These are phyloP conservation scores for Phialemoniopsis sp. DNA, from an alignment of 2,329 filamentous ascomycete species.

Conservation along the genomic window DNA sequence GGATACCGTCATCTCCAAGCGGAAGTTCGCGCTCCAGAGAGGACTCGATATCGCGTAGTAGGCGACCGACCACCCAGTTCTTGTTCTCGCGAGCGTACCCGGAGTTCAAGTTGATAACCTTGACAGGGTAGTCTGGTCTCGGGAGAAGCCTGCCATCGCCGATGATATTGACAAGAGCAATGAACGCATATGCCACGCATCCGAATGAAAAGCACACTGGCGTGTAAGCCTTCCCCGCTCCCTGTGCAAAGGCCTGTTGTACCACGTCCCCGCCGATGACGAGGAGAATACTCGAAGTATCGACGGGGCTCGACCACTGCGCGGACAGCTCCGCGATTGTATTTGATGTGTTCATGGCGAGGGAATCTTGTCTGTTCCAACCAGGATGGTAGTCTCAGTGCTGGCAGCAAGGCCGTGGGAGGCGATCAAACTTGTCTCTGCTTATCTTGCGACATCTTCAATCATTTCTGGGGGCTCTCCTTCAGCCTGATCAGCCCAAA, in stretches of 20 bases:
- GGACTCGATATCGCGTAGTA: slow-evolving; percentile 7
- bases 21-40: not conserved
- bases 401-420: no score
- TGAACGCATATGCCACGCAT: slow-evolving; percentile 15
- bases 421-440: no score
- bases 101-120: slow-evolving; percentile 14
- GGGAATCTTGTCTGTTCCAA: no score
- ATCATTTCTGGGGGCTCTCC: no score
- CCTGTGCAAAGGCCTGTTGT: slow-evolving; percentile 11
- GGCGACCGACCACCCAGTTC: slow-evolving; percentile 9
- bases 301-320: slow-evolving; percentile 1
- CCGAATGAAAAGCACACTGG: slow-evolving; percentile 18
- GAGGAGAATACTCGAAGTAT: slow-evolving; percentile 10
- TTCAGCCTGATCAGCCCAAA: no score
- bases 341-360: no score
- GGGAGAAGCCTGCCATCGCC: slow-evolving; percentile 13
- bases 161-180: slow-evolving; percentile 7
- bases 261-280: slow-evolving; percentile 15
- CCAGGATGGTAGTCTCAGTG: no score
- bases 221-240: slow-evolving; percentile 6
- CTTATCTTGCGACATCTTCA: no score
- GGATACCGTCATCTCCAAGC: slow-evolving; percentile 3
- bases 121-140: slow-evolving; percentile 9
- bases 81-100: slow-evolving; percentile 11
- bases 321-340: not conserved